Evolutionary conservation across 495 filamentous ascomycete genomes (phyloP).

Genomic region (Penicillium diatomitis): DNA sequence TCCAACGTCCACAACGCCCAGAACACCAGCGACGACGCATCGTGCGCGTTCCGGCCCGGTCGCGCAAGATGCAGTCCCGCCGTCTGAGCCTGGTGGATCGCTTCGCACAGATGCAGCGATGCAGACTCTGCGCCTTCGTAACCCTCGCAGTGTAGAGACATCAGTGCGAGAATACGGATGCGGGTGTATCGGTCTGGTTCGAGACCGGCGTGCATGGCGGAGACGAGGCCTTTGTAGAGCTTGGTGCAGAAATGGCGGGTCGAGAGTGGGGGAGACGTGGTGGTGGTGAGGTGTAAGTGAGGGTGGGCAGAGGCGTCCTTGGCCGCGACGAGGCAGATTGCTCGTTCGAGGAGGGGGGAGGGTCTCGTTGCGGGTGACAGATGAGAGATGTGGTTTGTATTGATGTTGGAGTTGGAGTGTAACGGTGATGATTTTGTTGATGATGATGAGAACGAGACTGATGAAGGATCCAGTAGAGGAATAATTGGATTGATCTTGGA

Average conservation of each 20-base stretch:
- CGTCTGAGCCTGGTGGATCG: slow-evolving; percentile 55
- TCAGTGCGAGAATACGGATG: slow-evolving; percentile 36
- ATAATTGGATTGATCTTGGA: slow-evolving; percentile 26
- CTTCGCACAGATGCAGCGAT: slow-evolving; percentile 35
- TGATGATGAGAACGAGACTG: slow-evolving; percentile 6
- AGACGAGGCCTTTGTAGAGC: slow-evolving; percentile 29
- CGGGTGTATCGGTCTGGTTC: slow-evolving; percentile 35
- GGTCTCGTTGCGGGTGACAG: not conserved
- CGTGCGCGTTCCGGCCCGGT: slow-evolving; percentile 23
- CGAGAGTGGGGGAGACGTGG: slow-evolving; percentile 13
- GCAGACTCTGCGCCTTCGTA: slow-evolving; percentile 38
- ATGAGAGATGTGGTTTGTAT: not conserved
- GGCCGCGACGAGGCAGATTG: slow-evolving; percentile 39
- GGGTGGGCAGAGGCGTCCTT: slow-evolving; percentile 27
- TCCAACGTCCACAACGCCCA: slow-evolving; percentile 63
- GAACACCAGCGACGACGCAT: slow-evolving; percentile 46
- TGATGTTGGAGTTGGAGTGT: no score
- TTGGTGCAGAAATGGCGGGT: slow-evolving; percentile 28
- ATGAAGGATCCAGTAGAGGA: slow-evolving; percentile 28
- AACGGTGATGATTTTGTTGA: not conserved
- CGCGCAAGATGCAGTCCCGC: slow-evolving; percentile 52
- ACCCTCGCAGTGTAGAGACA: slow-evolving; percentile 38
- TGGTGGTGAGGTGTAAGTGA: slow-evolving; percentile 22
- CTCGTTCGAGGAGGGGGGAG: slow-evolving; percentile 32
- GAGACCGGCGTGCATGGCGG: slow-evolving; percentile 31